Base-by-base conservation (phyloP, 1,139 yeast species). In the Geotrichum aggregatum region DNA sequence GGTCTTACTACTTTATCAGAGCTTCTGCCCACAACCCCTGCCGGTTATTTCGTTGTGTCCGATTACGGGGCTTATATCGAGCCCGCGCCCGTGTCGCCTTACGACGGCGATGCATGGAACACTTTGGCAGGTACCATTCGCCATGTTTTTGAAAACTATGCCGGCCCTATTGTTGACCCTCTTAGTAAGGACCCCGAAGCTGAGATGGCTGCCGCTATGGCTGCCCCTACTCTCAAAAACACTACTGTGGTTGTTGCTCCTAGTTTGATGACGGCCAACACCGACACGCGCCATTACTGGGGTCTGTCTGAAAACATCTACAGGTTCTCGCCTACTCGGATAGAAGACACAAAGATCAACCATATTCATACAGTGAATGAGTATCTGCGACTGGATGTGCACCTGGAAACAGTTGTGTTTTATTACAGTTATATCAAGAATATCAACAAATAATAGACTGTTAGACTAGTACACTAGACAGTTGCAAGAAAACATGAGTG, bases 241-340 rank as follows among this genome's bases (percentile, higher is more conserved):
- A 21, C 47, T 11, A 45, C 54, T 22, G 54, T 79, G 24, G 69
- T 82, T 31, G 72, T 84, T 49, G 72, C 89, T 1, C 94, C 95
- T 10, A 72, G 79, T 18, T 64, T 86, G 49, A 78, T 85, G 80
- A 76, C 87, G 4, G 96, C 87, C 31, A 88, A 87, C 68, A 88
- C 96, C 1, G 96, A 88, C 66, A 87, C 96, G 7, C 78, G 79
- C 64, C 78, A 80, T 65, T 87, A 85, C 70, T 86, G 94, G 91
- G 69, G 74, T 49, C 73, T 88, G 64, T 78, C 89, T n/a, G 73
- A 74, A 52, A 79, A 85, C 65, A 86, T 89, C 55, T 87, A 76
- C 73, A 77, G 96, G 61, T 83, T 76, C 66, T 65, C 76, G 18
- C 86, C 84, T 0, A 55, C 55, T 13, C 50, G 64, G 36, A 47